These are phyloP conservation scores for Cryptosporidium meleagridis DNA, from an alignment of 169 alveolate species.

Conservation along the genomic window DNA sequence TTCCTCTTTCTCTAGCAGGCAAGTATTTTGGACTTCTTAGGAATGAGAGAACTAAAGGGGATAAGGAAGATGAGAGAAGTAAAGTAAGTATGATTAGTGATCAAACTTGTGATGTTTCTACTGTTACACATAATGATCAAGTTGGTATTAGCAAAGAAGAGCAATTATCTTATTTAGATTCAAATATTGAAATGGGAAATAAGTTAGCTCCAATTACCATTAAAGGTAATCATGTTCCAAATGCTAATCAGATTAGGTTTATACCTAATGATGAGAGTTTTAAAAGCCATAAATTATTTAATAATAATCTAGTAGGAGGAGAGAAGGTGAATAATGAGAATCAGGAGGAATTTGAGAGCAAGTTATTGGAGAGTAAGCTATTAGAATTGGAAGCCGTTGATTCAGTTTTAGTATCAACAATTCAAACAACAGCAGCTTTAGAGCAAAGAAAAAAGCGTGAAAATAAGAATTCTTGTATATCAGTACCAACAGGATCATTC, in stretches of 20 bases:
- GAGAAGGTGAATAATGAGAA: not conserved
- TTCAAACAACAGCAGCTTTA: constrained; percentile 72
- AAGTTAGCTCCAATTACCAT: constrained; percentile 25
- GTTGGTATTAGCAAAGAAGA: constrained; percentile 7
- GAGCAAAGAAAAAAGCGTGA: constrained; percentile 66
- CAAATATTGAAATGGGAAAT: not conserved
- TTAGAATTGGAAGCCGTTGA: constrained; percentile 69
- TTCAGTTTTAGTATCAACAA: constrained; percentile 65
- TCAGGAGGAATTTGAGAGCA: not conserved
- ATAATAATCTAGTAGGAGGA: not conserved
- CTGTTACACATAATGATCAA: not conserved
- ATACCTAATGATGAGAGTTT: constrained; percentile 8
- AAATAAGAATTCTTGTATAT: constrained; percentile 28
- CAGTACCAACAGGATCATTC: constrained; percentile 64
- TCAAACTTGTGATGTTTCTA: not conserved
- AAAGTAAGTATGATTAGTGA: not conserved
- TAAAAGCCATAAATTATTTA: not conserved
- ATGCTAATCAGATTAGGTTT: constrained; percentile 63
- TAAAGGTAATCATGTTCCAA: constrained; percentile 61
- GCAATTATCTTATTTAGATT: not conserved
- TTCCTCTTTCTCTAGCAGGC: constrained; percentile 69
- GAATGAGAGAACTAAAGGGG: constrained; percentile 22
- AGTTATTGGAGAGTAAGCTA: constrained; percentile 20
- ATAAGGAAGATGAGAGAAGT: not conserved
- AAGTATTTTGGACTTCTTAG: constrained; percentile 65